Evolutionary conservation across 106 monocot species (phyloP), one percentile per base, ranked within the genome.

Genomic region (Dioscorea zingiberensis): DNA sequence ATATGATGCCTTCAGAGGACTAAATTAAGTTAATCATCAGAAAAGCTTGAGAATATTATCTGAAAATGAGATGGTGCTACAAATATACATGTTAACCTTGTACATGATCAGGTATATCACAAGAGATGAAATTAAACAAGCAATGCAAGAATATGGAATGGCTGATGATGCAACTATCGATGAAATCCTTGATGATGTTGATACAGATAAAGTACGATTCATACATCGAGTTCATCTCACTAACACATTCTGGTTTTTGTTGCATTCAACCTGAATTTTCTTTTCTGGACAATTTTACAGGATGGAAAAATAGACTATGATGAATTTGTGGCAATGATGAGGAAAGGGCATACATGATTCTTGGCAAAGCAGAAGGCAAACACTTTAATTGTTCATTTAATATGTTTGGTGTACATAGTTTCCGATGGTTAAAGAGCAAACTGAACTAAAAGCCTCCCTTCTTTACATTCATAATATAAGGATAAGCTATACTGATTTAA

Each of bases 301-400:
- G 91, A 91, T 74, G 91, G 87, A 15, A 91, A 62, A 15, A 91
- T 91, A 16, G 76, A 87, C 45, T 91, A 77, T 57, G 84, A 84
- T 26, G 91, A 91, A 64, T 91, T 91, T 67, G 91, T 81, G 12
- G 68, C 72, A n/a, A 87, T 91, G 91, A 91, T 91, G 91, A 84
- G 84, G 67, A 90, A 70, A 77, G 81, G 83, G 63, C 74, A 78
- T 73, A 1, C 64, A 22, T 76, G 47, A 69, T 54, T 6, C 14
- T 54, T 3, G 26, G 62, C 38, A 38, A 38, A 10, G 38, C 4
- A 8, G 38, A 30, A 30, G 30, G 10, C 38, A 6, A 8, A 10
- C 38, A 38, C 38, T 38, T 38, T 6, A 38, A 38, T 38, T 8
- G 10, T 38, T 38, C 38, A 6, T 38, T 38, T 38, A 38, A 38